Percentiles rank a stretch among this genome's conserved stretches.
These are phyloP conservation scores for Lactarius sp. DNA, from an alignment of 768 basidiomycete species.

Conservation along the genomic window DNA sequence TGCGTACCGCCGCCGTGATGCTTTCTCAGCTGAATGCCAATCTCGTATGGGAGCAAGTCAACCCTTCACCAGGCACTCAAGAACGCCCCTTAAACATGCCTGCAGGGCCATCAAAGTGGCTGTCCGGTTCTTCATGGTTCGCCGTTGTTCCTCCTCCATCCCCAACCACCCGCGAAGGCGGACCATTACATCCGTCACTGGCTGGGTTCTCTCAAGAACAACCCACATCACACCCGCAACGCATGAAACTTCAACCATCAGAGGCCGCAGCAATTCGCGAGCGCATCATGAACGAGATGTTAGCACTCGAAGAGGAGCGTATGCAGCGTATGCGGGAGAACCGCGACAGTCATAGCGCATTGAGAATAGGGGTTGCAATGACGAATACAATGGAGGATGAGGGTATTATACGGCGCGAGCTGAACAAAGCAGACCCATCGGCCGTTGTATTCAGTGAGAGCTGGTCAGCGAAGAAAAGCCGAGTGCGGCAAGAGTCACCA, in stretches of 20 bases:
- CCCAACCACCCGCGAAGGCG: slow-evolving; percentile 16
- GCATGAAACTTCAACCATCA: slow-evolving; percentile 70
- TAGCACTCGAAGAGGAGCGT: slow-evolving; percentile 91
- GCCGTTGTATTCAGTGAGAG: slow-evolving; percentile 95
- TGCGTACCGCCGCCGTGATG: slow-evolving; percentile 99
- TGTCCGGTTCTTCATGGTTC: slow-evolving; percentile 31
- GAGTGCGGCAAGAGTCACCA: slow-evolving; percentile 89
- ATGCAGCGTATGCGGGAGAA: slow-evolving; percentile 87
- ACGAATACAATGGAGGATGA: slow-evolving; percentile 63
- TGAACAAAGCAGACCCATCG: slow-evolving; percentile 94
- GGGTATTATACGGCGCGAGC: slow-evolving; percentile 83
- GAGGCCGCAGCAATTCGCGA: slow-evolving; percentile 90
- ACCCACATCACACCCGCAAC: slow-evolving; percentile 28
- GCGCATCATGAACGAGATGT: slow-evolving; percentile 98
- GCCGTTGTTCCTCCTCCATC: slow-evolving; percentile 18
- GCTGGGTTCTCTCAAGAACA: slow-evolving; percentile 28
- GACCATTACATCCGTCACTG: slow-evolving; percentile 33
- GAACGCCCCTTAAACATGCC: slow-evolving; percentile 14
- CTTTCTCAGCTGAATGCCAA: slow-evolving; percentile 91
- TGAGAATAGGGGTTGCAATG: slow-evolving; percentile 37
- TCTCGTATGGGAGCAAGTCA: slow-evolving; percentile 51
- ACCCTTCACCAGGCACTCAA: slow-evolving; percentile 24
- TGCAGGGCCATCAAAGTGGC: slow-evolving; percentile 30
- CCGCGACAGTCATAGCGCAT: slow-evolving; percentile 60
- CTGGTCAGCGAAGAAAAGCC: slow-evolving; percentile 90